Evolutionary conservation across 2,329 filamentous ascomycete genomes (phyloP), one percentile per base, ranked within the genome.

Genomic region (Aspergillus luchuensis): DNA sequence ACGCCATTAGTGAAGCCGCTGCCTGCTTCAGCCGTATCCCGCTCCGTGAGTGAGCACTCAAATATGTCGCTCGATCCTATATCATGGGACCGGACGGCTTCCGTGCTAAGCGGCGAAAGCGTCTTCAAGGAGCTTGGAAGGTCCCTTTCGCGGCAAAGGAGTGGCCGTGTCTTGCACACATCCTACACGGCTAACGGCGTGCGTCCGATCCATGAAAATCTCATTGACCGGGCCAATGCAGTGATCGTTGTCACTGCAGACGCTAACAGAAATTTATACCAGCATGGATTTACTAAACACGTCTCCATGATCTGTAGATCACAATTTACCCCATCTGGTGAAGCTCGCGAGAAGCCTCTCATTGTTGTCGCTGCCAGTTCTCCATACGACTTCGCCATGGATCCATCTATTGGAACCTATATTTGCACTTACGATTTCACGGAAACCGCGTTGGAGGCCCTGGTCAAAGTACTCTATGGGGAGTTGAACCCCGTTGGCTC

Each of bases 381-480:
- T 0, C 94, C 94, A 0, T 98, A 97, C 75, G 94, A 98, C 74
- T 98, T 98, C 74, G 92, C 92, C 48, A 92, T 94, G 85, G 94
- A 98, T 71, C 89, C 90, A 65, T 88, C 88, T 0, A 94, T 98
- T 43, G 91, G 91, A 5, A 97, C 93, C 1, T 97, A 97, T 70
- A 85, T 98, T 43, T 97, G 94, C 80, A 97, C 93, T 0, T 97
- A 96, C 74, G 93, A 97, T 78, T 97, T 97, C 71, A 97, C 94
- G 0, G 94, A 97, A 69, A 94, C 91, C 7, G 92, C 94, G 17
- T 86, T 97, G 79, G 88, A 90, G 62, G 91, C 92, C 1, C 80
- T 97, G 4, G 91, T 96, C 17, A 88, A 91, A 60, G 90, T 91
- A 0, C 79, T 97, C 0, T 94, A 94, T 68, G 93, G 93, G 8